Evolutionary conservation across 768 basidiomycete species (phyloP).

Genomic region (Phanerochaete sordida): DNA sequence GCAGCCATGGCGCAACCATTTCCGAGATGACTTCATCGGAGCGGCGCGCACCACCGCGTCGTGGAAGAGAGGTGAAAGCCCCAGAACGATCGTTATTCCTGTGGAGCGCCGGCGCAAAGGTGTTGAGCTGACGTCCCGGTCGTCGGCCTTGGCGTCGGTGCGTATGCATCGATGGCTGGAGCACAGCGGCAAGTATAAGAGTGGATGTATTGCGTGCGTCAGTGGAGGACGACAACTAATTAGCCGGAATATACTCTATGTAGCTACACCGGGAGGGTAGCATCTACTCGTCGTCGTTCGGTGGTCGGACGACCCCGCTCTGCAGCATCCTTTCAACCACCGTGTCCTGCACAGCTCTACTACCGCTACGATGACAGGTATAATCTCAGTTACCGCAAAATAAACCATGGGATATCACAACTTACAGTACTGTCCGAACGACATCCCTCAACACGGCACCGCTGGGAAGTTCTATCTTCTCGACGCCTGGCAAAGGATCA

Average conservation of each 20-base stretch:
- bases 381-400: neutral
- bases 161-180: no score
- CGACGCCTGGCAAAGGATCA: constrained; percentile 62
- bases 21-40: neutral
- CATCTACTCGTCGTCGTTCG: constrained; percentile 33
- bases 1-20: neutral
- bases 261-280: no score
- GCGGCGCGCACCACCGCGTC: neutral
- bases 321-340: constrained; percentile 46
- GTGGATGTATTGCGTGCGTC: no score
- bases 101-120: neutral
- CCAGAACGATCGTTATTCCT: neutral
- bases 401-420: no score
- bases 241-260: no score
- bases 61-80: neutral
- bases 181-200: no score
- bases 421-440: constrained; percentile 59
- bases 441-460: constrained; percentile 72
- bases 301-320: constrained; percentile 58
- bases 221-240: no score
- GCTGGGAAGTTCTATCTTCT: constrained; percentile 76
- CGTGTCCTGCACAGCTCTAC: constrained; percentile 39
- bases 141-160: neutral
- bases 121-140: neutral
- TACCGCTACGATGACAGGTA: constrained; percentile 38